Evolutionary conservation across 139 green algal species (phyloP).

Genomic region (Pseudopediastrum boryanum): DNA sequence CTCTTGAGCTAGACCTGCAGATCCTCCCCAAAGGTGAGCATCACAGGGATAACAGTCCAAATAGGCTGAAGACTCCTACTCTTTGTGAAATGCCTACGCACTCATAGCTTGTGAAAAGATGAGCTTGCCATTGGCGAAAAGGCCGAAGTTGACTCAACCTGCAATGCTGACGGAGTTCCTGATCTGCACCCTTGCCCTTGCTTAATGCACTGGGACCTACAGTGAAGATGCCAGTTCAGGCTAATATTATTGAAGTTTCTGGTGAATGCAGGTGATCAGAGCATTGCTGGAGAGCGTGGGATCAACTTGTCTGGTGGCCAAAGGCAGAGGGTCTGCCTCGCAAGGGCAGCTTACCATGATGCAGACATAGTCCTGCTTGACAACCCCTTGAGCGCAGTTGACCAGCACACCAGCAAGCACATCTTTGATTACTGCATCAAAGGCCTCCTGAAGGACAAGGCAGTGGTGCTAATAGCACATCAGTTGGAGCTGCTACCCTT

Average conservation of each 20-base stretch:
- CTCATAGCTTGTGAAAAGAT: too few species aligned
- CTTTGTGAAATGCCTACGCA: too few species aligned
- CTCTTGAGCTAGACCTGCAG: constrained; percentile 58
- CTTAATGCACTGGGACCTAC: too few species aligned
- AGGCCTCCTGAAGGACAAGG: constrained; percentile 59
- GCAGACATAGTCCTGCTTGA: constrained; percentile 64
- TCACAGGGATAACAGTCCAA: too few species aligned
- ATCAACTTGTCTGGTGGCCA: constrained; percentile 76
- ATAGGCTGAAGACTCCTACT: too few species aligned
- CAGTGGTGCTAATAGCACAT: constrained; percentile 62
- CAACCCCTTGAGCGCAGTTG: constrained; percentile 64
- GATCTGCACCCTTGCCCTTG: too few species aligned
- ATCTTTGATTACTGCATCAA: constrained; percentile 66
- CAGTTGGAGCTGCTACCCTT: constrained; percentile 68
- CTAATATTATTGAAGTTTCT: too few species aligned
- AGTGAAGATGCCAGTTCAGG: too few species aligned
- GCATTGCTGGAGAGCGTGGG: constrained; percentile 65
- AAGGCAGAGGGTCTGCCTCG: constrained; percentile 64
- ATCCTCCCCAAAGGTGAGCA: constrained; percentile 45
- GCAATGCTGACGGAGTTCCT: too few species aligned
- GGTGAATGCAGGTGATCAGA: constrained; percentile 47
- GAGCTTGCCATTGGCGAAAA: too few species aligned
- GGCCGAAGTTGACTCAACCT: too few species aligned
- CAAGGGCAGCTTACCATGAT: constrained; percentile 61
- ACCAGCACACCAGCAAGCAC: constrained; percentile 67